Evolutionary conservation across 2,329 filamentous ascomycete genomes (phyloP).

Genomic region (Curvularia sp.): DNA sequence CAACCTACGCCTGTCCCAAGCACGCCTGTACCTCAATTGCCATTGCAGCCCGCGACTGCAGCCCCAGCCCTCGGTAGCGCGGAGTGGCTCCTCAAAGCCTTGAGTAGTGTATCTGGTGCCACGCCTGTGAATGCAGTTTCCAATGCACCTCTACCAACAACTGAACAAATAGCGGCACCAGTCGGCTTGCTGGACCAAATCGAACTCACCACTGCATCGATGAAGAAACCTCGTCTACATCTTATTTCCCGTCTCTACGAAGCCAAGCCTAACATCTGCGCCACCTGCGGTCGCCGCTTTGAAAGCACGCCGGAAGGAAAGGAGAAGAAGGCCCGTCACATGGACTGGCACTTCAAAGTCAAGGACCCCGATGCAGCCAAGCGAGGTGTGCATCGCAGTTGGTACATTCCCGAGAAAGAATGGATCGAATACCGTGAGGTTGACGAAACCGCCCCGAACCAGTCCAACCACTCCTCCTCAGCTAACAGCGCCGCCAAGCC

Average conservation of each 20-base stretch:
- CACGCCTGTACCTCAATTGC: constrained; percentile 28
- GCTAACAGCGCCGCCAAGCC: constrained; percentile 51
- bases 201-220: constrained; percentile 69
- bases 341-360: constrained; percentile 98
- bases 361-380: constrained; percentile 88
- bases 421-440: constrained; percentile 88
- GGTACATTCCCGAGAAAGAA: constrained; percentile 94
- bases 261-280: constrained; percentile 83
- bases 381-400: constrained; percentile 87
- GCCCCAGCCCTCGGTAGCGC: constrained; percentile 31
- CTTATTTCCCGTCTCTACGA: constrained; percentile 80
- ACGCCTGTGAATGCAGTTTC: constrained; percentile 39
- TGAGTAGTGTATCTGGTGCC: constrained; percentile 38
- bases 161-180: constrained; percentile 42
- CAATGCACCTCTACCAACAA: constrained; percentile 35
- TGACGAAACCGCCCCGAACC: constrained; percentile 65
- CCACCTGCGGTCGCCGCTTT: constrained; percentile 90
- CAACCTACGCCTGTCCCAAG: constrained; percentile 29
- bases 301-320: constrained; percentile 76
- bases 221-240: constrained; percentile 79
- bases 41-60: constrained; percentile 23
- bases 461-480: constrained; percentile 31
- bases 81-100: constrained; percentile 45
- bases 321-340: constrained; percentile 85
- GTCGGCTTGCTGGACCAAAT: constrained; percentile 58